These are phyloP conservation scores for Lyophyllum atratum DNA, from an alignment of 768 basidiomycete species.

Conservation along the genomic window DNA sequence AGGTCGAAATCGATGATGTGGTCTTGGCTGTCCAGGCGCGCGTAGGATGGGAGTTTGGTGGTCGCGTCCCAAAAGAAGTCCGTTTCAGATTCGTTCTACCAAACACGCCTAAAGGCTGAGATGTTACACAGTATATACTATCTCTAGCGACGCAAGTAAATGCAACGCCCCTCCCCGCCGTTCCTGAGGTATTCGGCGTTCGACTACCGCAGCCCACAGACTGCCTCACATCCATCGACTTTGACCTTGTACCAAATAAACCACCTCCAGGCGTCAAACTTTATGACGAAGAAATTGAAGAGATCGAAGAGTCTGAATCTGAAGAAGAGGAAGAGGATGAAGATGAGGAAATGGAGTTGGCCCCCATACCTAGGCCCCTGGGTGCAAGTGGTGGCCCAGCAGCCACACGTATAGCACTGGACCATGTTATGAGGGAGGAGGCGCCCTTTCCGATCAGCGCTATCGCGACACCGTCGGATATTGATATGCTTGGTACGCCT, in stretches of 20 bases:
- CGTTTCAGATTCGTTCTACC: slow-evolving; percentile 17
- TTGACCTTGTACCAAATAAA: slow-evolving; percentile 84
- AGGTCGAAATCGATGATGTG: slow-evolving; percentile 83
- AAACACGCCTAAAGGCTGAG: background rate
- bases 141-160: slow-evolving; percentile 86
- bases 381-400: slow-evolving; percentile 25
- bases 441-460: slow-evolving; percentile 62
- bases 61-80: slow-evolving; percentile 88
- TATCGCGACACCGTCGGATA: slow-evolving; percentile 65
- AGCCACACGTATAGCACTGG: slow-evolving; percentile 33
- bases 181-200: slow-evolving; percentile 88
- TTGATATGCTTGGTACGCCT: slow-evolving; percentile 60
- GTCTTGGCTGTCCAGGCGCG: slow-evolving; percentile 83
- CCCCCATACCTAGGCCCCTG: slow-evolving; percentile 45
- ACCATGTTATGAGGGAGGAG: slow-evolving; percentile 41
- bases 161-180: slow-evolving; percentile 73
- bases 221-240: slow-evolving; percentile 79
- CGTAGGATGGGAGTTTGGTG: slow-evolving; percentile 92
- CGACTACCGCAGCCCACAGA: slow-evolving; percentile 73
- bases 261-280: slow-evolving; percentile 76
- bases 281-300: slow-evolving; percentile 82
- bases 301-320: slow-evolving; percentile 74
- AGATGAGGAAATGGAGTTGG: slow-evolving; percentile 73
- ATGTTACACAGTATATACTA: slow-evolving; percentile 58
- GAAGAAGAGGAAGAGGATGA: slow-evolving; percentile 62